phyloP scores from a whole-genome alignment of 2,329 filamentous ascomycete species.

The Ophiostoma quercus region DNA sequence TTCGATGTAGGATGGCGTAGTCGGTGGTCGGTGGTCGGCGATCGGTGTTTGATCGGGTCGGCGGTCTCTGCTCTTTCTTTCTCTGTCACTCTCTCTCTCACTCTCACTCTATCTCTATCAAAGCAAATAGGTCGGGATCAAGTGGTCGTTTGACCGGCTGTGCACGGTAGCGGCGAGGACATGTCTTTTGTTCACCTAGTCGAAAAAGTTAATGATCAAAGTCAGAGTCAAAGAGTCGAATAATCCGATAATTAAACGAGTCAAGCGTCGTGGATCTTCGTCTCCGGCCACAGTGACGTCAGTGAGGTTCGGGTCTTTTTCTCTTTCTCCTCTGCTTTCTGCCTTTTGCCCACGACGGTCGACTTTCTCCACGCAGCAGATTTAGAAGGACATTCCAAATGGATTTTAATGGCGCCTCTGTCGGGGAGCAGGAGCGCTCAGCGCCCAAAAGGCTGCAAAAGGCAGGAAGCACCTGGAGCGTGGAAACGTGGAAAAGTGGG shows the following conservation, averaged over 20 bases:
- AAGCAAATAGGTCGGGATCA: background rate
- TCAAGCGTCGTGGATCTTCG: background rate
- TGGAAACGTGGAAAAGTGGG: background rate
- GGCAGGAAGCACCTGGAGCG: background rate
- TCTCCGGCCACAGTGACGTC: conserved; percentile 5
- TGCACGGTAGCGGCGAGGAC: background rate
- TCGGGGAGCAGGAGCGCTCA: conserved; percentile 5
- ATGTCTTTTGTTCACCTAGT: background rate
- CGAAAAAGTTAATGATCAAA: background rate
- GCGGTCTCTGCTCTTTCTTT: background rate
- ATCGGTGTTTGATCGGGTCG: background rate
- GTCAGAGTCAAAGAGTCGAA: background rate
- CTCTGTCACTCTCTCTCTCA: too few species aligned
- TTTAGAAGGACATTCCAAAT: too few species aligned
- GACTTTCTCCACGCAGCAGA: background rate
- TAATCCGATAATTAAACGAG: background rate
- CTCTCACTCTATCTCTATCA: too few species aligned
- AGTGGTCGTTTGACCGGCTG: conserved; percentile 1
- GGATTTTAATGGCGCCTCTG: conserved; percentile 6
- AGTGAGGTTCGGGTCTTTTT: conserved; percentile 7
- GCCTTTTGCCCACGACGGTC: background rate
- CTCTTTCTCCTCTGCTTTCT: background rate
- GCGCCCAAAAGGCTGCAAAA: background rate
- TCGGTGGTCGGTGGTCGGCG: background rate
- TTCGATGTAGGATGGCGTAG: background rate